A percentile compares a stretch with the other conserved stretches of the same genome.
Conservation (phyloP, 257 asterid species). For the Fraxinus americana region DNA sequence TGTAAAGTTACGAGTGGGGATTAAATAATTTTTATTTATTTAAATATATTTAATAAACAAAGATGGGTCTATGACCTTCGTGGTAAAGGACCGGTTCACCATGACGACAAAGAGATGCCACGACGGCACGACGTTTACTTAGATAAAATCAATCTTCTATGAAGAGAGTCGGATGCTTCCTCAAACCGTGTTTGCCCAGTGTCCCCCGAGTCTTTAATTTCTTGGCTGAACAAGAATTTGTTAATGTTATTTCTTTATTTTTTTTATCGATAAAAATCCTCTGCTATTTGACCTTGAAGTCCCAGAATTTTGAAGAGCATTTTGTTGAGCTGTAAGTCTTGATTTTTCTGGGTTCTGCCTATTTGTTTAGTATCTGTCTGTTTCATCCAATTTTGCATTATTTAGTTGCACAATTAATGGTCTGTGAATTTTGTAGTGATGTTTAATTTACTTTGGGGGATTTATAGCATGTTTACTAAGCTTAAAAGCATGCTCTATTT, state of each 20-base stretch:
- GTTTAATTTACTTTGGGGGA: background rate
- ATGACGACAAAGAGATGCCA: background rate
- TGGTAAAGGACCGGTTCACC: no score
- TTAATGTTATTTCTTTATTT: background rate
- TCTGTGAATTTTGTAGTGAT: background rate
- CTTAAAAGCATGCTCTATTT: background rate
- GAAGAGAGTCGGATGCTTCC: background rate
- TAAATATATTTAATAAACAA: no score
- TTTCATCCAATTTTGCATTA: no score
- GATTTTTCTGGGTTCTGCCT: background rate
- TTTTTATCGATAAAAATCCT: background rate
- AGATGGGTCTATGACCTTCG: no score
- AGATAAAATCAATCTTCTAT: no score
- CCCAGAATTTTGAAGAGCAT: background rate
- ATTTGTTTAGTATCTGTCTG: background rate
- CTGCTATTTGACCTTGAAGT: background rate
- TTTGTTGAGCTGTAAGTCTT: background rate
- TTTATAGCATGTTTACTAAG: background rate
- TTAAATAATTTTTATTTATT: no score
- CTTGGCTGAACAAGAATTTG: background rate
- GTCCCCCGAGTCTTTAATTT: background rate
- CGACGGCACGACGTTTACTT: background rate
- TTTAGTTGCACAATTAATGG: background rate
- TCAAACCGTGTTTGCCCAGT: background rate
- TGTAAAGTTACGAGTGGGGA: no score